phyloP scores from a whole-genome alignment of 805 yeast genomes.

The Candida khao-thaluensis region DNA sequence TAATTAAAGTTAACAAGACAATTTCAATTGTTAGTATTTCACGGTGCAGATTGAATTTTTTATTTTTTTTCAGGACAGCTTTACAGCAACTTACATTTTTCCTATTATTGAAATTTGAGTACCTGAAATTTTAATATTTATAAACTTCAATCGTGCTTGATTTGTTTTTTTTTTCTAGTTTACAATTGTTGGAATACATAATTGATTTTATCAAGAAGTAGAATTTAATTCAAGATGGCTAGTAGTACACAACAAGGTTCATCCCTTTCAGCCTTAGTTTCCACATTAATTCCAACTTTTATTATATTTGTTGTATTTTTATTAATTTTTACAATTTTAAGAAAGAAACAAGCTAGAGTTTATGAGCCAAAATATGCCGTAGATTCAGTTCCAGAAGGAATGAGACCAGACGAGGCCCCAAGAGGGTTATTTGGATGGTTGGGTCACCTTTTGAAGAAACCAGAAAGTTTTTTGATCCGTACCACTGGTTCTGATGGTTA shows the following conservation, averaged over 20 bases:
- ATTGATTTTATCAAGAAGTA: neutral
- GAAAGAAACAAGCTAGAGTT: slow-evolving; percentile 46
- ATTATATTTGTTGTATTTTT: slow-evolving; percentile 43
- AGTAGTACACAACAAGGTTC: slow-evolving; percentile 9
- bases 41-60: neutral
- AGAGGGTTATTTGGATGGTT: slow-evolving; percentile 56
- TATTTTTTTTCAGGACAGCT: neutral
- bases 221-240: slow-evolving; percentile 3
- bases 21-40: slow-evolving; percentile 1
- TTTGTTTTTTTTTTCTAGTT: slow-evolving; percentile 3
- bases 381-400: slow-evolving; percentile 45
- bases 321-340: slow-evolving; percentile 37
- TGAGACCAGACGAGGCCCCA: slow-evolving; percentile 44
- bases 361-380: slow-evolving; percentile 53
- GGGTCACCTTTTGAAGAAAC: slow-evolving; percentile 46
- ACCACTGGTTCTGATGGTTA: slow-evolving; percentile 76
- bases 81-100: slow-evolving; percentile 6
- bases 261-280: slow-evolving; percentile 47
- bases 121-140: slow-evolving; percentile 7
- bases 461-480: slow-evolving; percentile 64
- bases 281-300: slow-evolving; percentile 46
- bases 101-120: slow-evolving; percentile 4
- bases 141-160: slow-evolving; percentile 1
- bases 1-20: neutral
- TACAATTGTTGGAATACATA: neutral